Percentiles rank a stretch among this genome's conserved stretches.
phyloP scores from a whole-genome alignment of 768 basidiomycete genomes.

The Imleria badia region DNA sequence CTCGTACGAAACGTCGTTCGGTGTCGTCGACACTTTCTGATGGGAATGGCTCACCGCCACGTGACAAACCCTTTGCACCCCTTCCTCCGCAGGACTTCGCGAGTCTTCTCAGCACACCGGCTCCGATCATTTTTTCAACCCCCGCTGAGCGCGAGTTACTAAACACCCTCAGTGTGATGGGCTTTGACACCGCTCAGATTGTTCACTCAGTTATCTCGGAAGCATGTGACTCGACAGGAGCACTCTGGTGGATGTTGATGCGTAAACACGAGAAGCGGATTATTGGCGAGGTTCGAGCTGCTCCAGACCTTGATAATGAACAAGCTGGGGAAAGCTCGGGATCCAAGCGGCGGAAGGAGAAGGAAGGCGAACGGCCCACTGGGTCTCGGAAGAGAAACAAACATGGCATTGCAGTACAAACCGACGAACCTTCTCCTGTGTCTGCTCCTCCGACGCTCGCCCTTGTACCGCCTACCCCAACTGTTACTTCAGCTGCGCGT shows the following conservation, averaged over 20 bases:
- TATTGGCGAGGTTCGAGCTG: slow-evolving; percentile 35
- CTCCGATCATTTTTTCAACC: slow-evolving; percentile 86
- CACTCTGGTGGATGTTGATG: slow-evolving; percentile 96
- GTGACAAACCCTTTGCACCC: slow-evolving; percentile 44
- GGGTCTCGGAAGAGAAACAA: slow-evolving; percentile 28
- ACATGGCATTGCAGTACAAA: slow-evolving; percentile 43
- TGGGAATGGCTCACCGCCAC: slow-evolving; percentile 47
- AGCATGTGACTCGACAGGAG: slow-evolving; percentile 90
- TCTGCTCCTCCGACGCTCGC: slow-evolving; percentile 59
- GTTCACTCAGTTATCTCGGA: slow-evolving; percentile 90
- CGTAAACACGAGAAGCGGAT: slow-evolving; percentile 70
- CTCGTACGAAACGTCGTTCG: slow-evolving; percentile 92
- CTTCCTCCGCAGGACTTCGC: slow-evolving; percentile 56
- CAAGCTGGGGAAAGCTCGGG: slow-evolving; percentile 15
- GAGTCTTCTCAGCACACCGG: slow-evolving; percentile 58
- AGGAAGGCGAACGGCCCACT: slow-evolving; percentile 20
- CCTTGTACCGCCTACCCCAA: slow-evolving; percentile 78
- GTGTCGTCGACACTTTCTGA: slow-evolving; percentile 86
- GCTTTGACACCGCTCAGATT: slow-evolving; percentile 93
- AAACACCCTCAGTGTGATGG: slow-evolving; percentile 68
- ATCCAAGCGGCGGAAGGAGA: slow-evolving; percentile 34
- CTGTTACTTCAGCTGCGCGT: slow-evolving; percentile 39
- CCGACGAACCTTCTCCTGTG: slow-evolving; percentile 34
- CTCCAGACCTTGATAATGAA: slow-evolving; percentile 19
- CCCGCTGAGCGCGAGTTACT: slow-evolving; percentile 78